Evolutionary conservation across 495 filamentous ascomycete genomes (phyloP).

Genomic region (Podospora bellae-mahoneyi): DNA sequence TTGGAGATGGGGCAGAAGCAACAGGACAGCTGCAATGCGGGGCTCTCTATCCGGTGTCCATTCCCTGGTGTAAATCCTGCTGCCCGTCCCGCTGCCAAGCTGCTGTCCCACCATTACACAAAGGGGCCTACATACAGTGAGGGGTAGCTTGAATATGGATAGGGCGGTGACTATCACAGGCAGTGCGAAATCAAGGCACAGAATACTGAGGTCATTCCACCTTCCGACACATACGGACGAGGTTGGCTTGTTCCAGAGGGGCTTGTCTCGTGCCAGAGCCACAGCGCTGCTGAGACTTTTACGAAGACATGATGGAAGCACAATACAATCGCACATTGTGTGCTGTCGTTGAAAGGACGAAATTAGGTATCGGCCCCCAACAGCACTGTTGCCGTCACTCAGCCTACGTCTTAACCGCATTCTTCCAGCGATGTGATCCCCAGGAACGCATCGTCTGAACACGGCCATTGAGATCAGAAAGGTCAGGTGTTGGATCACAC

Average conservation of each 20-base stretch:
- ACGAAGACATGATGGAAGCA: background rate
- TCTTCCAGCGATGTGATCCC: background rate
- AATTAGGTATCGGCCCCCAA: background rate
- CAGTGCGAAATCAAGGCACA: background rate
- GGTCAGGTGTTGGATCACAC: background rate
- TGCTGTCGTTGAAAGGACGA: background rate
- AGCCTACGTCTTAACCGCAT: background rate
- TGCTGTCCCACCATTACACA: background rate
- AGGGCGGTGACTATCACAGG: background rate
- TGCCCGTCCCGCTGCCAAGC: background rate
- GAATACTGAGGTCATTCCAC: background rate
- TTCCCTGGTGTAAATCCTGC: background rate
- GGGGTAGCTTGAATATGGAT: background rate
- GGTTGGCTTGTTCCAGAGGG: background rate
- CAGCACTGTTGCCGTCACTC: background rate
- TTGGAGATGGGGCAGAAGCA: background rate
- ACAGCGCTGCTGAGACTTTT: background rate
- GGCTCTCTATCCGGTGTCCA: background rate
- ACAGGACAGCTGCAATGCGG: background rate
- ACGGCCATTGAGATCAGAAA: background rate
- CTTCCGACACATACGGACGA: background rate
- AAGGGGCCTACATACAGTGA: background rate
- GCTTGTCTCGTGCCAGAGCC: background rate
- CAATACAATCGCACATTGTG: background rate
- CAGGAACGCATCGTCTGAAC: background rate